phyloP scores from a whole-genome alignment of 495 filamentous ascomycete species.

The Neurospora sp. region DNA sequence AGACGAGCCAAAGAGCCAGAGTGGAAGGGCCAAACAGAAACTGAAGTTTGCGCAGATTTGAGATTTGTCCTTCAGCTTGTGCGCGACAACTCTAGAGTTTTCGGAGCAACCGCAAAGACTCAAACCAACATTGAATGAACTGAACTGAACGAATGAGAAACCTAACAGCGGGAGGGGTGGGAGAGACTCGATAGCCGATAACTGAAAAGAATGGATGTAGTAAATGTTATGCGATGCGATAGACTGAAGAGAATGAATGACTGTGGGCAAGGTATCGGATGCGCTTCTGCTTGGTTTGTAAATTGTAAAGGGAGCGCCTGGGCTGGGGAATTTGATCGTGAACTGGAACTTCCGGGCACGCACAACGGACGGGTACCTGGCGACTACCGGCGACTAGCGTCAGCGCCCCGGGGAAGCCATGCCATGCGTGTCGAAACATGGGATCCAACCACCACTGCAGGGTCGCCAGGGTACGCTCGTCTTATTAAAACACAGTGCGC shows the following conservation, averaged over 20 bases:
- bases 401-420: background rate
- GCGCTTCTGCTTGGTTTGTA: background rate
- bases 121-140: background rate
- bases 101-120: background rate
- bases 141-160: background rate
- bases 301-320: background rate
- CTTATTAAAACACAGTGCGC: background rate
- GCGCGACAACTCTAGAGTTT: background rate
- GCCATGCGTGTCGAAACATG: background rate
- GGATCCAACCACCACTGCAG: background rate
- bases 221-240: background rate
- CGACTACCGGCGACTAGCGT: background rate
- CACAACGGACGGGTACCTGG: background rate
- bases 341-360: background rate
- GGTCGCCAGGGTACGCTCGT: background rate
- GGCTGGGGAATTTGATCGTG: background rate
- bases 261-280: background rate
- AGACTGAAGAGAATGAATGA: background rate
- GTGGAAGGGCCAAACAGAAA: background rate
- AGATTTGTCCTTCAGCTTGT: background rate
- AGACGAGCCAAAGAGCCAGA: background rate
- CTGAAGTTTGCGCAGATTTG: background rate
- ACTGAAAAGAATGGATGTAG: background rate
- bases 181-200: background rate
- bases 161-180: background rate